Evolutionary conservation across 306 rosid species (phyloP).

Genomic region (Coriaria nepalensis): DNA sequence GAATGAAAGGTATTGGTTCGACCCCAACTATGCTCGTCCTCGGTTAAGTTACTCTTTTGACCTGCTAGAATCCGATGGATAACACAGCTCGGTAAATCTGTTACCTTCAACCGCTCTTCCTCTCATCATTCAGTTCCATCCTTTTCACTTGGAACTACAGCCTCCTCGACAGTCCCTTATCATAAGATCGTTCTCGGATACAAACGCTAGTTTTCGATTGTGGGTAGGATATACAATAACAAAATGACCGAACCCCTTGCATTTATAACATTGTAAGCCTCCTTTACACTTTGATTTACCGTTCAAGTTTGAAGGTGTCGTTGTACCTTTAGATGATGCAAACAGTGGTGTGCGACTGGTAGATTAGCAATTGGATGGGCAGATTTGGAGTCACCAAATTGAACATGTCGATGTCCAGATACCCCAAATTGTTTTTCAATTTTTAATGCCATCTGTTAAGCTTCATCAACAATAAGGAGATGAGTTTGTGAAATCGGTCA

Average conservation of each 20-base stretch:
- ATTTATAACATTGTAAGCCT: not conserved
- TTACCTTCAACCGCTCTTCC: not conserved
- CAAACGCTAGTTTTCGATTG: not conserved
- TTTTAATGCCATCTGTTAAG: not conserved
- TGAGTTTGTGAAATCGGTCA: not conserved
- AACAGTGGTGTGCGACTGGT: not conserved
- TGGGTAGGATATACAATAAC: not conserved
- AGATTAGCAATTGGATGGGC: not conserved
- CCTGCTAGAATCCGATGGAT: not conserved
- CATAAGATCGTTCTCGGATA: not conserved
- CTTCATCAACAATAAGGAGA: not conserved
- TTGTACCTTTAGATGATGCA: not conserved
- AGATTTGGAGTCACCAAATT: not conserved
- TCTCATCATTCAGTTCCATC: not conserved
- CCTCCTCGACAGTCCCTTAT: not conserved
- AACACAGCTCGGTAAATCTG: not conserved
- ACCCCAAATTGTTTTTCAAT: not conserved
- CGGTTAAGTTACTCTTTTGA: not conserved
- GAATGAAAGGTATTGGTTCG: not conserved
- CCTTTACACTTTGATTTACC: not conserved
- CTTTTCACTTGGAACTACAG: not conserved
- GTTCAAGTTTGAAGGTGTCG: not conserved
- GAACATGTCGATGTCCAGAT: not conserved
- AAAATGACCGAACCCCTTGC: constrained; percentile 1
- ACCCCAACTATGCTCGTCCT: not conserved